A percentile compares a stretch with the other conserved stretches of the same genome.
Conservation (phyloP, 805 yeast species). For the Blastobotrys muscicola region DNA sequence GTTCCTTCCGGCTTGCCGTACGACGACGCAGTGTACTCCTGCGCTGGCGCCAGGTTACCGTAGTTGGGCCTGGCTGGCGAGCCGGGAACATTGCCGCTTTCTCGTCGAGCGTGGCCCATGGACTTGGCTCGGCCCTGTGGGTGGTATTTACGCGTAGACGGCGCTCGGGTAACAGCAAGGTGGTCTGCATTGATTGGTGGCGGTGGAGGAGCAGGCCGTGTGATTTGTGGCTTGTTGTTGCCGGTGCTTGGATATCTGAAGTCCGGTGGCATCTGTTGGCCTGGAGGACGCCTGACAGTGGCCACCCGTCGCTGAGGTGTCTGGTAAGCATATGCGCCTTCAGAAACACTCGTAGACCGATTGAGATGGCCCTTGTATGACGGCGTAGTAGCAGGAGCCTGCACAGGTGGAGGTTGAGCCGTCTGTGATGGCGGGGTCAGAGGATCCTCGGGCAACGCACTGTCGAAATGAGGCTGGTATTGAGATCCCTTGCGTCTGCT, state of each 20-base stretch:
- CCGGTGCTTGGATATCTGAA: slow-evolving; percentile 10
- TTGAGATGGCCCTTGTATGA: slow-evolving; percentile 1
- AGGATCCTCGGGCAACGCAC: too few species aligned
- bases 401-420: too few species aligned
- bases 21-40: too few species aligned
- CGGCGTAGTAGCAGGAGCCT: too few species aligned
- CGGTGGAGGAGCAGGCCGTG: background rate
- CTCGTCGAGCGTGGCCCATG: slow-evolving; percentile 48
- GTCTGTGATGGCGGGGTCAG: slow-evolving; percentile 1
- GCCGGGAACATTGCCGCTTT: slow-evolving; percentile 1
- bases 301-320: too few species aligned
- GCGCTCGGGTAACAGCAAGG: slow-evolving; percentile 1
- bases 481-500: slow-evolving; percentile 9
- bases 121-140: slow-evolving; percentile 87
- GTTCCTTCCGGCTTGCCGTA: background rate
- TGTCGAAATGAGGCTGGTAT: background rate
- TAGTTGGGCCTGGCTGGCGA: background rate
- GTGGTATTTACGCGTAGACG: slow-evolving; percentile 35
- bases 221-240: background rate
- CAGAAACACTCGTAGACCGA: slow-evolving; percentile 14
- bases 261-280: slow-evolving; percentile 8
- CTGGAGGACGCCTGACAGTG: too few species aligned
- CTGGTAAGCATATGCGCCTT: slow-evolving; percentile 10
- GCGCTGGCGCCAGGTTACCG: too few species aligned
- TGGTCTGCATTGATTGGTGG: background rate